Evolutionary conservation across 768 basidiomycete species (phyloP).

Genomic region (Lactarius trivialis): DNA sequence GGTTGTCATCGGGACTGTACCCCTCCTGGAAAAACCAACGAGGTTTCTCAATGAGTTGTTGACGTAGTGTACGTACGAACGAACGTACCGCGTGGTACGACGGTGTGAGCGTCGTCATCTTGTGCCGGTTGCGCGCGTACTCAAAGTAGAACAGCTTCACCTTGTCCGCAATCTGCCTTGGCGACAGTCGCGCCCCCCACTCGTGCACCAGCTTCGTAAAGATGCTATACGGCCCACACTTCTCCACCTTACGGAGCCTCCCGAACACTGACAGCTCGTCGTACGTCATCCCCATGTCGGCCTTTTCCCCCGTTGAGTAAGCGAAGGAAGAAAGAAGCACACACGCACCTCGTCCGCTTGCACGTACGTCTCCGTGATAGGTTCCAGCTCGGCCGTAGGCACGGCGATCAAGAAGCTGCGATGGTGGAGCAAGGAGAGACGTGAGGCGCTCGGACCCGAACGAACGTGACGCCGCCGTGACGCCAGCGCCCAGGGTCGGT

Average conservation of each 20-base stretch:
- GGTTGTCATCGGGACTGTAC: slow-evolving; percentile 94
- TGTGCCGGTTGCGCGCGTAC: slow-evolving; percentile 93
- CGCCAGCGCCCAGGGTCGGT: slow-evolving; percentile 1
- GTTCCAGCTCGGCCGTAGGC: slow-evolving; percentile 95
- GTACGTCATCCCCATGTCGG: slow-evolving; percentile 99
- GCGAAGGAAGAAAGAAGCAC: not conserved
- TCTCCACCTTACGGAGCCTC: slow-evolving; percentile 89
- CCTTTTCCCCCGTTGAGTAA: slow-evolving; percentile 39
- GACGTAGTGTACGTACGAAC: slow-evolving; percentile 2
- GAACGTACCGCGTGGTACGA: slow-evolving; percentile 85
- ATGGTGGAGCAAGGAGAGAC: not conserved
- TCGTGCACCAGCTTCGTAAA: slow-evolving; percentile 93
- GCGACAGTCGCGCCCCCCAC: slow-evolving; percentile 85
- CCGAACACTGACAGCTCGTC: slow-evolving; percentile 94
- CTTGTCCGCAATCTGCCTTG: slow-evolving; percentile 86
- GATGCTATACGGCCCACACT: slow-evolving; percentile 96
- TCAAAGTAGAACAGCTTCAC: slow-evolving; percentile 98
- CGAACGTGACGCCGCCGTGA: too few relatives aligned
- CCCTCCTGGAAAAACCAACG: slow-evolving; percentile 54
- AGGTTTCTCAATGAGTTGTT: slow-evolving; percentile 1
- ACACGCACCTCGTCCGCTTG: slow-evolving; percentile 84
- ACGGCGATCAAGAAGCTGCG: slow-evolving; percentile 82
- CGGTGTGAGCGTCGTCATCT: slow-evolving; percentile 96
- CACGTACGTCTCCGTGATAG: slow-evolving; percentile 88
- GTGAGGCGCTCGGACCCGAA: not conserved